These are phyloP conservation scores for Dactylellina leptospora DNA, from an alignment of 2,329 filamentous ascomycete genomes.

Conservation along the genomic window DNA sequence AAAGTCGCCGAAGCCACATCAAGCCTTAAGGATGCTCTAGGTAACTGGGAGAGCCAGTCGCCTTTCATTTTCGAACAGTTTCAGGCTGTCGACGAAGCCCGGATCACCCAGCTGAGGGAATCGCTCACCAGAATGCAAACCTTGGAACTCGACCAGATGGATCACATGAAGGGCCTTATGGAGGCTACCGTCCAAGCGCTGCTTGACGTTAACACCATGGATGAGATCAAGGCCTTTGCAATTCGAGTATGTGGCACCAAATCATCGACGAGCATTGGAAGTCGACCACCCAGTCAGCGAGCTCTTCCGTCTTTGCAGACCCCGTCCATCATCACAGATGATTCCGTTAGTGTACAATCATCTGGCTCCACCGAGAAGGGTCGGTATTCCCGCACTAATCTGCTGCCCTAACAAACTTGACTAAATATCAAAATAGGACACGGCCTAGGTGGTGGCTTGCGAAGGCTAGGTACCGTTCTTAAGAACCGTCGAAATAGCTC, in stretches of 20 bases:
- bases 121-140: slow-evolving; percentile 92
- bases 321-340: slow-evolving; percentile 63
- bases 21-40: slow-evolving; percentile 77
- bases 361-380: slow-evolving; percentile 61
- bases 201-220: slow-evolving; percentile 83
- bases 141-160: slow-evolving; percentile 86
- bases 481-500: slow-evolving; percentile 57
- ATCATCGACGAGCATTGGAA: slow-evolving; percentile 59
- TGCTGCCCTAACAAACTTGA: not conserved
- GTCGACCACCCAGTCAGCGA: slow-evolving; percentile 58
- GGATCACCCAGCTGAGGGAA: slow-evolving; percentile 88
- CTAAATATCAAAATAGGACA: slow-evolving; percentile 9
- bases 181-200: slow-evolving; percentile 83
- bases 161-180: slow-evolving; percentile 76
- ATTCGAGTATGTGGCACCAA: slow-evolving; percentile 58
- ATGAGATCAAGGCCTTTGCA: slow-evolving; percentile 82
- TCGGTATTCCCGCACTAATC: slow-evolving; percentile 1
- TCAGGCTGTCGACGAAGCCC: slow-evolving; percentile 86
- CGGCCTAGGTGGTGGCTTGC: slow-evolving; percentile 55
- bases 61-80: slow-evolving; percentile 94
- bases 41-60: slow-evolving; percentile 92
- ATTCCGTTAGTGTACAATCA: slow-evolving; percentile 67
- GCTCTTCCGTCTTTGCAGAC: slow-evolving; percentile 60
- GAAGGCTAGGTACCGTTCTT: slow-evolving; percentile 59
- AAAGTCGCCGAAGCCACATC: slow-evolving; percentile 79